Evolutionary conservation across 2,329 filamentous ascomycete species (phyloP).

Genomic region (Talaromyces sp.): DNA sequence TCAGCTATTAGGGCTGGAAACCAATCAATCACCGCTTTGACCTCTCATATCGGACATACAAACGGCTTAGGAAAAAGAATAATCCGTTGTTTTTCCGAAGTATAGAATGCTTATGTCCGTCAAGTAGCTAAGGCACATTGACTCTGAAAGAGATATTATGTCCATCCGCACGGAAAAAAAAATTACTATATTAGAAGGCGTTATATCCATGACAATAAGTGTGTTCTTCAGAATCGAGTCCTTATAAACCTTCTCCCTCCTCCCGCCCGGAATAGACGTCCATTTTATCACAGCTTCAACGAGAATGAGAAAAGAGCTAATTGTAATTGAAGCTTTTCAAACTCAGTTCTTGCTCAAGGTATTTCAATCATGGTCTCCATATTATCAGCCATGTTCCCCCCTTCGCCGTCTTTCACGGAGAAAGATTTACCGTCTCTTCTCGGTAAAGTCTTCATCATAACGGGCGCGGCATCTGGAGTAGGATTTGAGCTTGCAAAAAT

Average conservation of each 20-base stretch:
- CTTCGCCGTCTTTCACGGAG: not conserved
- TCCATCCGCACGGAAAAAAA: not conserved
- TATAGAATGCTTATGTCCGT: not conserved
- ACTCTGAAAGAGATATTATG: not conserved
- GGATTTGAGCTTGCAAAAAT: constrained; percentile 40
- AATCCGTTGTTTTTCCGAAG: constrained; percentile 5
- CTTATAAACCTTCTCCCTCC: not conserved
- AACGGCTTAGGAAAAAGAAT: constrained; percentile 9
- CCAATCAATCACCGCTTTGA: not conserved
- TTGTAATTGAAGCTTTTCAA: not conserved
- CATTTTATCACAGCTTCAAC: not conserved
- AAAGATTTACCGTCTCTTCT: not conserved
- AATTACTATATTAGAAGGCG: not conserved
- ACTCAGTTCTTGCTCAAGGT: not conserved
- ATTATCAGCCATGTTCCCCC: constrained; percentile 6
- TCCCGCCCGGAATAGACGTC: not conserved
- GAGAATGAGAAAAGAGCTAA: not conserved
- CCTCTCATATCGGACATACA: not conserved
- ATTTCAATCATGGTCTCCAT: not conserved
- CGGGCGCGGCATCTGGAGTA: constrained; percentile 38
- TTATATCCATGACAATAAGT: not conserved
- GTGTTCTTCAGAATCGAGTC: not conserved
- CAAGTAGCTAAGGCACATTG: not conserved
- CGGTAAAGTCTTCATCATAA: constrained; percentile 37
- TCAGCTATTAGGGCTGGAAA: too few species aligned